A percentile compares a stretch with the other conserved stretches of the same genome.
These are phyloP conservation scores for Aspergillus texensis DNA, from an alignment of 2,329 filamentous ascomycete genomes.

Conservation along the genomic window DNA sequence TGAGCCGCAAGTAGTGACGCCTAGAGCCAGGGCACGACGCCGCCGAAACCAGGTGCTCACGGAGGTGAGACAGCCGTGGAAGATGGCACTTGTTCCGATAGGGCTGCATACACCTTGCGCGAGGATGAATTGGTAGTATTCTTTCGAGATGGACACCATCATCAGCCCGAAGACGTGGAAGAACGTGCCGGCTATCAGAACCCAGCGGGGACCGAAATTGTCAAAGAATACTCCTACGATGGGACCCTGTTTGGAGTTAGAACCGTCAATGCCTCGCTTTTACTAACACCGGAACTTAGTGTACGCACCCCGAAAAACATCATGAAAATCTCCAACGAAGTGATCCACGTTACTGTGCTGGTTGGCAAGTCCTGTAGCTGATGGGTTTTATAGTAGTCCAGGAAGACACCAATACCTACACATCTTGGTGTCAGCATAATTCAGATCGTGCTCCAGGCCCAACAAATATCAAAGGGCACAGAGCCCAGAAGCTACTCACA, in stretches of 20 bases:
- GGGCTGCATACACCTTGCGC: constrained; percentile 55
- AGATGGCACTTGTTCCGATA: constrained; percentile 40
- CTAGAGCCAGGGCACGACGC: constrained; percentile 54
- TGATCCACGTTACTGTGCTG: constrained; percentile 10
- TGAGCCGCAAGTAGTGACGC: constrained; percentile 55
- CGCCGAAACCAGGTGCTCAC: constrained; percentile 54
- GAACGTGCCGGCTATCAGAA: constrained; percentile 53
- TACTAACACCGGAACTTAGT: not conserved
- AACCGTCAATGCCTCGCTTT: constrained; percentile 26
- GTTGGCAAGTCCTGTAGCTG: constrained; percentile 4
- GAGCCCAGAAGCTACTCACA: constrained; percentile 38
- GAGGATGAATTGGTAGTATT: constrained; percentile 59
- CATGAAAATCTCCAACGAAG: constrained; percentile 9
- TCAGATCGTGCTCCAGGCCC: not conserved
- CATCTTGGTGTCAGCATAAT: not conserved
- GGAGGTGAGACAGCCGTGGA: constrained; percentile 22
- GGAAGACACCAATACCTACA: constrained; percentile 8
- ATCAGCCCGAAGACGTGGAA: constrained; percentile 58
- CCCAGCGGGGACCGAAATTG: constrained; percentile 59
- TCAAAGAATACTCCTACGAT: constrained; percentile 65
- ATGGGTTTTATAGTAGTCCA: constrained; percentile 7
- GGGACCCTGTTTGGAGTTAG: constrained; percentile 3
- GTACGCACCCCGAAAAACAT: constrained; percentile 12
- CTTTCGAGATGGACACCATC: constrained; percentile 54
- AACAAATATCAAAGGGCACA: constrained; percentile 31